These are phyloP conservation scores for Cyclotella baltica DNA, from an alignment of 108 stramenopile species.

Conservation along the genomic window DNA sequence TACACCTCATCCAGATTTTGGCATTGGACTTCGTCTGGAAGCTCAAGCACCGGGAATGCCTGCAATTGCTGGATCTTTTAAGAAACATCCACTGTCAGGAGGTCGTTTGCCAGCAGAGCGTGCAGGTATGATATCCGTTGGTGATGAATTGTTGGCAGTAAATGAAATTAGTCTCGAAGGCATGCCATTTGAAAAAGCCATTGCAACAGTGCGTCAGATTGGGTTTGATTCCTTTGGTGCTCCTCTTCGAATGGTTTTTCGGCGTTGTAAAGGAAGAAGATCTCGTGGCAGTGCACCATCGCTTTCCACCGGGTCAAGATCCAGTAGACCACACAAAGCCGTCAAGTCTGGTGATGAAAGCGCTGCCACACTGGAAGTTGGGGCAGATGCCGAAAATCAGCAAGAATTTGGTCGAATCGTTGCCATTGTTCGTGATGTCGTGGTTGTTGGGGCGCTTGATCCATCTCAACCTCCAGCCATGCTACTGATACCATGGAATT, in stretches of 20 bases:
- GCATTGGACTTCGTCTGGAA: constrained; percentile 83
- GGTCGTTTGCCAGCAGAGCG: constrained; percentile 88
- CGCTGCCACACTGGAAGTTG: constrained; percentile 58
- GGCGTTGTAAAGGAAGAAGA: constrained; percentile 57
- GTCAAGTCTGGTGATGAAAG: constrained; percentile 37
- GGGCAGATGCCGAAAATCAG: constrained; percentile 64
- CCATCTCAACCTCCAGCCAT: constrained; percentile 42
- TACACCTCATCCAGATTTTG: constrained; percentile 86
- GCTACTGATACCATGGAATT: constrained; percentile 66
- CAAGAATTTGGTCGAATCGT: constrained; percentile 80
- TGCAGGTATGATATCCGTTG: constrained; percentile 72
- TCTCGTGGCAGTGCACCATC: constrained; percentile 31
- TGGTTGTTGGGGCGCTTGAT: constrained; percentile 21
- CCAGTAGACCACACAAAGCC: constrained; percentile 24
- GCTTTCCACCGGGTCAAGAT: constrained; percentile 29
- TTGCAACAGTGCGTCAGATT: constrained; percentile 77
- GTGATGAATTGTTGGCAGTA: constrained; percentile 83
- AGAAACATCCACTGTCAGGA: constrained; percentile 84
- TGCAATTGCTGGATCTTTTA: constrained; percentile 87
- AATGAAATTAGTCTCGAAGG: constrained; percentile 79
- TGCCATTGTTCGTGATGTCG: constrained; percentile 57
- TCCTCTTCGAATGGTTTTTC: constrained; percentile 70
- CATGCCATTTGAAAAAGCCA: constrained; percentile 80
- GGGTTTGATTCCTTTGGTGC: constrained; percentile 67
- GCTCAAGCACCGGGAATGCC: constrained; percentile 76